phyloP scores from a whole-genome alignment of 1,284 basidiomycete species.

The Papiliotrema laurentii region DNA sequence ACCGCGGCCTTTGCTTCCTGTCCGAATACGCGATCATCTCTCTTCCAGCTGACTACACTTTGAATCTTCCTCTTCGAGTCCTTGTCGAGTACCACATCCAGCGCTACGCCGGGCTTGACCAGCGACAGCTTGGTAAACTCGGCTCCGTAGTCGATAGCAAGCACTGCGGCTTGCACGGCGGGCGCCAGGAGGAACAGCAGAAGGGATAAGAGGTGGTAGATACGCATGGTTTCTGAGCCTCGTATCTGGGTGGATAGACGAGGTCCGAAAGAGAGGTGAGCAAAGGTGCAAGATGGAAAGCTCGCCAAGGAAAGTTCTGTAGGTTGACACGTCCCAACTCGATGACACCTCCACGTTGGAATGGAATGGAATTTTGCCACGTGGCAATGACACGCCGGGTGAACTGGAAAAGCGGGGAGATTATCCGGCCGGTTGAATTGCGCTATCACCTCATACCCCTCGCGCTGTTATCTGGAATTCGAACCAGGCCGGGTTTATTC shows the following conservation, averaged over 20 bases:
- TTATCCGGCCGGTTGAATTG: too few relatives aligned
- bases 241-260: too few relatives aligned
- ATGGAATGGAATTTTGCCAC: too few relatives aligned
- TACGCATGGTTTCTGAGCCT: constrained; percentile 25
- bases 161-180: constrained; percentile 52
- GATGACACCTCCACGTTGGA: too few relatives aligned
- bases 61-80: constrained; percentile 96
- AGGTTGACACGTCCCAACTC: too few relatives aligned
- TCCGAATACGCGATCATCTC: constrained; percentile 80
- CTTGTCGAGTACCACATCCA: constrained; percentile 92
- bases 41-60: constrained; percentile 81
- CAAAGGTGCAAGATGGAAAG: not conserved
- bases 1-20: constrained; percentile 82
- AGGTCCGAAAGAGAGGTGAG: not conserved
- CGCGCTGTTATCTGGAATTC: too few relatives aligned
- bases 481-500: too few relatives aligned
- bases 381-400: too few relatives aligned
- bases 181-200: constrained; percentile 36
- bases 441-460: too few relatives aligned
- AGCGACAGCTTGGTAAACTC: constrained; percentile 95
- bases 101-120: constrained; percentile 92
- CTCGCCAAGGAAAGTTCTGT: too few relatives aligned
- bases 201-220: constrained; percentile 18
- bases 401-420: too few relatives aligned
- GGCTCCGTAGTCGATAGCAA: constrained; percentile 93